Conservation (phyloP, 75 land plant genomes). For the Pinus albicaulis region DNA sequence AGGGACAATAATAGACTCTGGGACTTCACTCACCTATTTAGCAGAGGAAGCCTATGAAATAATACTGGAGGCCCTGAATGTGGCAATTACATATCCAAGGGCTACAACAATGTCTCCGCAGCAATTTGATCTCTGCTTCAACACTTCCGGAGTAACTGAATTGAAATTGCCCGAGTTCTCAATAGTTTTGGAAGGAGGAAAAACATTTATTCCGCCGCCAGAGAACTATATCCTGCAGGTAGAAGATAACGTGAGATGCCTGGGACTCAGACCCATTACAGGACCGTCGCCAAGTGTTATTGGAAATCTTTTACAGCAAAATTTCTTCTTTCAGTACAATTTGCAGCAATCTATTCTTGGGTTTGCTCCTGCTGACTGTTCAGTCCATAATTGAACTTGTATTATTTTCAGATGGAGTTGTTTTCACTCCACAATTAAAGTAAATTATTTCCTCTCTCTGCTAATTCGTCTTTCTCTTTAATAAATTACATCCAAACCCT, state of each 20-base stretch:
- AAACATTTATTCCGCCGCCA: conserved; percentile 38
- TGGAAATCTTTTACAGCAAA: not conserved
- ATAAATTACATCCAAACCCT: too few species aligned
- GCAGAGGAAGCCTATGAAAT: conserved; percentile 26
- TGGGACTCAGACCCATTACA: conserved; percentile 43
- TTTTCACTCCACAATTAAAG: too few species aligned
- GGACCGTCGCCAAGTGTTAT: conserved; percentile 25
- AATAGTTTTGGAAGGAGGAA: conserved; percentile 45
- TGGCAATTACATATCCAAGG: not conserved
- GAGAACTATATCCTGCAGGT: conserved; percentile 61
- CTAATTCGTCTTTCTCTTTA: too few species aligned
- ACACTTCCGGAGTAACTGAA: conserved; percentile 28
- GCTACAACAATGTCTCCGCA: conserved; percentile 2
- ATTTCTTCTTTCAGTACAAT: not conserved
- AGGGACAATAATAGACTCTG: conserved; percentile 60
- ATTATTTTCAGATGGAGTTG: too few species aligned
- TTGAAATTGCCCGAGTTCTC: conserved; percentile 34
- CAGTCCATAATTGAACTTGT: not conserved
- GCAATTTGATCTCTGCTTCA: conserved; percentile 65
- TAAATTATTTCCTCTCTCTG: too few species aligned
- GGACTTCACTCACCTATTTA: conserved; percentile 55
- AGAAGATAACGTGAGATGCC: conserved; percentile 44
- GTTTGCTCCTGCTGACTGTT: not conserved
- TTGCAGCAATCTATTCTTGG: not conserved
- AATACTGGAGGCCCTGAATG: conserved; percentile 36